A percentile compares a stretch with the other conserved stretches of the same genome.
Conservation (phyloP, 1,284 basidiomycete species). For the Calocybe gambosa region DNA sequence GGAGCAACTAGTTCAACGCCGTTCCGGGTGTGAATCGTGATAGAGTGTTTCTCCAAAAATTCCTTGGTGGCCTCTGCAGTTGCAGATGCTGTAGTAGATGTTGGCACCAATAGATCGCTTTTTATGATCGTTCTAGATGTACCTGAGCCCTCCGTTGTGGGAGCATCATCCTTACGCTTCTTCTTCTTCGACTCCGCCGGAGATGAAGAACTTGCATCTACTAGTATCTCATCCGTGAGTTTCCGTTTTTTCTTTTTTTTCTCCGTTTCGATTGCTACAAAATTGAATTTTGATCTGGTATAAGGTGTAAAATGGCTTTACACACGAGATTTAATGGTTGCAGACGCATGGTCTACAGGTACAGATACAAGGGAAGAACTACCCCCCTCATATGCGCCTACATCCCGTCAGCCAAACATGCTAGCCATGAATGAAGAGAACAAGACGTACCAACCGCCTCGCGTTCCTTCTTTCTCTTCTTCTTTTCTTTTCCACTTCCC, state of each 20-base stretch:
- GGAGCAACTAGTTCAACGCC: slow-evolving; percentile 49
- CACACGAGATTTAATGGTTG: slow-evolving; percentile 19
- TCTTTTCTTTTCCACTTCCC: slow-evolving; percentile 19
- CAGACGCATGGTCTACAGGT: slow-evolving; percentile 6
- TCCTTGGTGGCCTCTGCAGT: slow-evolving; percentile 42
- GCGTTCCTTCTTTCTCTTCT: slow-evolving; percentile 19
- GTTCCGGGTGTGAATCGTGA: slow-evolving; percentile 62
- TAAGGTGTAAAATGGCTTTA: neutral
- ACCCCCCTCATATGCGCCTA: no score
- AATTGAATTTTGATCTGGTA: neutral
- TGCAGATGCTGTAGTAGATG: slow-evolving; percentile 20
- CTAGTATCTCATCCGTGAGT: slow-evolving; percentile 11
- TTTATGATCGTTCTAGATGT: slow-evolving; percentile 17
- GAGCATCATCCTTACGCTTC: slow-evolving; percentile 16
- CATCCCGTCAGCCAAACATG: neutral
- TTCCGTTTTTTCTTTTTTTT: slow-evolving; percentile 28
- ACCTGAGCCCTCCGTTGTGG: slow-evolving; percentile 3
- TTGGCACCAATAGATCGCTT: slow-evolving; percentile 10
- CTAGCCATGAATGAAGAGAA: no score
- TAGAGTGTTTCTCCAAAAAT: slow-evolving; percentile 68
- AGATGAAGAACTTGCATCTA: no score
- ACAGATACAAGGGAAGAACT: neutral
- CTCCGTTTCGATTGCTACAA: slow-evolving; percentile 17
- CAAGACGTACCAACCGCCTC: neutral
- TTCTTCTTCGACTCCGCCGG: slow-evolving; percentile 16